Conservation (phyloP, 495 filamentous ascomycete species). For the Aspergillus wentii region DNA sequence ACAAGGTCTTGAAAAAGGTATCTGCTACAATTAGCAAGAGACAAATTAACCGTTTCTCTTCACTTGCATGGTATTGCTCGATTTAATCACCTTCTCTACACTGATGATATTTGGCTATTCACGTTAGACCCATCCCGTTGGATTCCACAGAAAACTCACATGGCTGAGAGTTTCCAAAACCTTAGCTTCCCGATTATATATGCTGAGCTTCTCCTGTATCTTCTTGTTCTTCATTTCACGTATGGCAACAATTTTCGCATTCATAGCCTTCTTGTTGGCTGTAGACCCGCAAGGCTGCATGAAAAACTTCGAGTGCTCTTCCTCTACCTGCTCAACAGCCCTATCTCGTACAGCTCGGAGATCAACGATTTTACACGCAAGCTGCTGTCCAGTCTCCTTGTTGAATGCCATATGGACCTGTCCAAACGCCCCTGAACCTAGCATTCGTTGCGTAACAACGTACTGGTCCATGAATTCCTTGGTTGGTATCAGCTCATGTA, state of each 20-base stretch:
- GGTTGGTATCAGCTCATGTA: neutral
- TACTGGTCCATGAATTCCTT: constrained; percentile 47
- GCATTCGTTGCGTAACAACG: constrained; percentile 40
- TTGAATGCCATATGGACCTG: constrained; percentile 46
- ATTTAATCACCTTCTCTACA: constrained; percentile 48
- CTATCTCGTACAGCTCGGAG: constrained; percentile 13
- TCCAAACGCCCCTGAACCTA: constrained; percentile 47
- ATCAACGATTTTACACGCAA: constrained; percentile 52
- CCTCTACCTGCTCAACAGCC: constrained; percentile 2
- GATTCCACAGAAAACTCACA: constrained; percentile 33
- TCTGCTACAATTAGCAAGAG: constrained; percentile 22
- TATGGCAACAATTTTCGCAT: neutral
- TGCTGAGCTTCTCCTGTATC: constrained; percentile 9
- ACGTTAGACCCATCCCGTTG: constrained; percentile 1
- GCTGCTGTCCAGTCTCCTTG: constrained; percentile 26
- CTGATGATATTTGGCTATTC: constrained; percentile 58
- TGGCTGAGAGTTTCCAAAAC: constrained; percentile 56
- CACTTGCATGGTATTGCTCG: constrained; percentile 47
- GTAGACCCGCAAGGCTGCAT: neutral
- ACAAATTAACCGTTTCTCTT: constrained; percentile 1
- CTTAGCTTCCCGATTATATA: constrained; percentile 42
- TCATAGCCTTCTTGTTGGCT: neutral
- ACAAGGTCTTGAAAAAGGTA: constrained; percentile 64
- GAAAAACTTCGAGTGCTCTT: constrained; percentile 4
- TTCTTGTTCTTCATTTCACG: constrained; percentile 1